Percentiles rank a stretch among this genome's conserved stretches.
Conservation (phyloP, 352 stramenopile species). For the Globisporangium polare region DNA sequence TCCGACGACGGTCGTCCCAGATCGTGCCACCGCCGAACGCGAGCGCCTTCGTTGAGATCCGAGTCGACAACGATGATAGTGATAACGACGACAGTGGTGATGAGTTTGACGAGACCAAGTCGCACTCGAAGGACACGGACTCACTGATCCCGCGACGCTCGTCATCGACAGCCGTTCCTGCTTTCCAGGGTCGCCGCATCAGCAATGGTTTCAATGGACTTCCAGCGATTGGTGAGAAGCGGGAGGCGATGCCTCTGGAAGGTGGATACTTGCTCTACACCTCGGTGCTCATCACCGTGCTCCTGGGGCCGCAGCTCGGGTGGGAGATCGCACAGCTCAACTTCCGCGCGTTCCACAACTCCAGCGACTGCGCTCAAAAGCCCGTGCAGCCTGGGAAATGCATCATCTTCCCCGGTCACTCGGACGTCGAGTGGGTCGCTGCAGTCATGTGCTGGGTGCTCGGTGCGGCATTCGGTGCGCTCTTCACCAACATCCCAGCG, state of each 20-base stretch:
- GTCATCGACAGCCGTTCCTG: slow-evolving; percentile 3
- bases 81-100: slow-evolving; percentile 5
- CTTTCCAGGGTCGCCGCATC: slow-evolving; percentile 5
- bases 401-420: slow-evolving; percentile 38
- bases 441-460: slow-evolving; percentile 39
- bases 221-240: slow-evolving; percentile 5
- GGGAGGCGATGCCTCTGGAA: slow-evolving; percentile 8
- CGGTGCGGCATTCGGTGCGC: slow-evolving; percentile 28
- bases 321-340: slow-evolving; percentile 49
- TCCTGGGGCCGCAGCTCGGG: slow-evolving; percentile 32
- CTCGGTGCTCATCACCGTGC: slow-evolving; percentile 30
- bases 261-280: slow-evolving; percentile 31
- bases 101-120: background rate
- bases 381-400: slow-evolving; percentile 26
- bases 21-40: slow-evolving; percentile 5
- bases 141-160: slow-evolving; percentile 5
- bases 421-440: slow-evolving; percentile 29
- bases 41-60: slow-evolving; percentile 8
- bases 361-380: slow-evolving; percentile 21
- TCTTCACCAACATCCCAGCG: slow-evolving; percentile 26
- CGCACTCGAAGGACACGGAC: slow-evolving; percentile 11
- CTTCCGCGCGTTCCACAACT: slow-evolving; percentile 35
- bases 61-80: slow-evolving; percentile 3
- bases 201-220: slow-evolving; percentile 9
- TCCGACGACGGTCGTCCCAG: slow-evolving; percentile 13